Conservation (phyloP, 2,329 filamentous ascomycete genomes). For the Neopestalotiopsis clavispora region DNA sequence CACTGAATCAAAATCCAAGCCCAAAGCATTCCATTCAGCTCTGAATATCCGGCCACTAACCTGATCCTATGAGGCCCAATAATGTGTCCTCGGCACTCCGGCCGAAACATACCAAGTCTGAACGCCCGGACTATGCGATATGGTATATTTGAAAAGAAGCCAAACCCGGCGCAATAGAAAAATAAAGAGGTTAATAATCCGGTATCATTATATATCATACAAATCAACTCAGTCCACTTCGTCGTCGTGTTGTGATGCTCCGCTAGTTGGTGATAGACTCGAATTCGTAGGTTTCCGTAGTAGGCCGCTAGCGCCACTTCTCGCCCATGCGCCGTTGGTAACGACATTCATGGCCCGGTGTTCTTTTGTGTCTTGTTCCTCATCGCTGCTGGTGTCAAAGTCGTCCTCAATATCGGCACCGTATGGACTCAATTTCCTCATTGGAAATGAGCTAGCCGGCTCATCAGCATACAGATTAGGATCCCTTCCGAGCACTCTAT, state of each 20-base stretch:
- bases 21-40: background rate
- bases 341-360: conserved; percentile 50
- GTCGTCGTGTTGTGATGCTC: conserved; percentile 18
- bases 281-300: conserved; percentile 31
- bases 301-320: conserved; percentile 38
- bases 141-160: conserved; percentile 7
- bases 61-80: background rate
- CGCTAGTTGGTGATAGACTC: conserved; percentile 15
- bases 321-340: conserved; percentile 43
- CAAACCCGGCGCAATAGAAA: background rate
- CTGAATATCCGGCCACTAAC: background rate
- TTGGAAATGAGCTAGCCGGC: conserved; percentile 45
- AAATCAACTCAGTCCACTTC: conserved; percentile 22
- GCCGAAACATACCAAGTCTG: conserved; percentile 3
- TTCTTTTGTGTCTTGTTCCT: conserved; percentile 44
- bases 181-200: background rate
- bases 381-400: conserved; percentile 33
- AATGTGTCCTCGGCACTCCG: background rate
- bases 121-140: conserved; percentile 16
- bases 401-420: conserved; percentile 50
- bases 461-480: conserved; percentile 59
- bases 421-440: conserved; percentile 52
- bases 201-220: conserved; percentile 1
- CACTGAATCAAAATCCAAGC: background rate
- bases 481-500: conserved; percentile 62